Evolutionary conservation across 768 basidiomycete species (phyloP), one percentile per base, ranked within the genome.

Genomic region (Boletus eberwhitei): DNA sequence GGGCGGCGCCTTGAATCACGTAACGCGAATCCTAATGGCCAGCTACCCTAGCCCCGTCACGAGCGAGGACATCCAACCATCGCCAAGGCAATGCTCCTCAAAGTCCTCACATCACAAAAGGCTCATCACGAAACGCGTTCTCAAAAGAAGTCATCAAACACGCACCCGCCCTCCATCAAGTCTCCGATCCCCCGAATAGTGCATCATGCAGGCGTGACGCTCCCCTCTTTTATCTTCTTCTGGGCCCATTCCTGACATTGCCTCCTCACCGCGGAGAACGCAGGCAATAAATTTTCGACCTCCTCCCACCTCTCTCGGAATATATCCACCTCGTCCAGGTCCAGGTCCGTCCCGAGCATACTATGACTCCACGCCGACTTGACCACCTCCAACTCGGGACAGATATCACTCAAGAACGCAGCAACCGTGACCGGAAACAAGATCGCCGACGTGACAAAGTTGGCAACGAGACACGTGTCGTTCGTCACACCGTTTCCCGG

Each of bases 371-470:
- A 68, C 46, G 50, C 36, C 50, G 55, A 54, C 45, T 13, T 34
- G 37, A 66, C 41, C 19, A 9, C 9, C 29, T 47, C 39, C 35
- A 66, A 9, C 26, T 54, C 44, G 2, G 67, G 69, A 49, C 59
- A 60, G n/a, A 69, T 44, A 6, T 64, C 62, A 19, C 64, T 64
- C 52, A 69, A 38, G 34, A 71, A 71, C 50, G 62, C 62, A 8
- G 67, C 64, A 0, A 71, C 36, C 29, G 54, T 31, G 42, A 51
- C 12, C 12, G 67, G 67, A 41, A 19, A 37, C 19, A 26, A 3
- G 51, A 71, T 67, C 9, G 19, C 7, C 14, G 69, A 69, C 22
- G 59, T 59, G 36, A 61, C 55, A 19, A 67, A 68, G 13, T 63
- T 54, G 7, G 56, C 61, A 5, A 14, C 7, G 1, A 19, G 7